These are phyloP conservation scores for Malus fusca DNA, from an alignment of 306 rosid species.

Conservation along the genomic window DNA sequence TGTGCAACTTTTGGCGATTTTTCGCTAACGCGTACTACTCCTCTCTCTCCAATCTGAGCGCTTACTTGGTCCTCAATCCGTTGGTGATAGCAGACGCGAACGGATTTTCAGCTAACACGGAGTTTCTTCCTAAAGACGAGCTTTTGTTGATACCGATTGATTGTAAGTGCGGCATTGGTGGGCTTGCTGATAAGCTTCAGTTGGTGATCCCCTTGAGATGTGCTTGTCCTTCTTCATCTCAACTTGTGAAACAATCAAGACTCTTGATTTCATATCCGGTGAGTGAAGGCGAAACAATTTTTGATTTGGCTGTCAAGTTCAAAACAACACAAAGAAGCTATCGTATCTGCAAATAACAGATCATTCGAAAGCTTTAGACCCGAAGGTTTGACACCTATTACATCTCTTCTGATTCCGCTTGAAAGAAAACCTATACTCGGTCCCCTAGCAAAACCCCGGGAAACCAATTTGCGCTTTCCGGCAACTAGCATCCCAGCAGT, in stretches of 20 bases:
- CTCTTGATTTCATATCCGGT: constrained; percentile 68
- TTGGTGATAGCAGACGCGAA: constrained; percentile 47
- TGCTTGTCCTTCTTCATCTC: constrained; percentile 59
- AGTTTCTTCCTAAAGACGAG: constrained; percentile 43
- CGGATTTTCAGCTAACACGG: constrained; percentile 60
- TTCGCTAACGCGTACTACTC: constrained; percentile 62
- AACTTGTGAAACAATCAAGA: constrained; percentile 16
- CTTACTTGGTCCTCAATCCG: constrained; percentile 55
- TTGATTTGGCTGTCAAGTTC: constrained; percentile 59
- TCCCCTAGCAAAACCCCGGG: constrained; percentile 36
- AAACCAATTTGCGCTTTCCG: constrained; percentile 40
- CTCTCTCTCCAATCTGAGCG: constrained; percentile 64
- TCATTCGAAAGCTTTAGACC: constrained; percentile 17
- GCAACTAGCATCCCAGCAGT: constrained; percentile 23
- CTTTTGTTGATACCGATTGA: constrained; percentile 70
- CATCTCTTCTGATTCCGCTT: constrained; percentile 64
- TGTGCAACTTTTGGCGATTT: constrained; percentile 66
- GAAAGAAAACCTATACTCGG: constrained; percentile 36
- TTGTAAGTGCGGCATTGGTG: constrained; percentile 63
- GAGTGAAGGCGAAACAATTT: constrained; percentile 49
- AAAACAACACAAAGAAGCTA: constrained; percentile 47
- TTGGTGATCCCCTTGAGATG: constrained; percentile 66
- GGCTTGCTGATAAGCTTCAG: constrained; percentile 29
- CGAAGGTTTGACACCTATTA: constrained; percentile 38
- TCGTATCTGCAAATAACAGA: constrained; percentile 44